Conservation (phyloP, 441 rosid genomes). For the Aleurites moluccanus region DNA sequence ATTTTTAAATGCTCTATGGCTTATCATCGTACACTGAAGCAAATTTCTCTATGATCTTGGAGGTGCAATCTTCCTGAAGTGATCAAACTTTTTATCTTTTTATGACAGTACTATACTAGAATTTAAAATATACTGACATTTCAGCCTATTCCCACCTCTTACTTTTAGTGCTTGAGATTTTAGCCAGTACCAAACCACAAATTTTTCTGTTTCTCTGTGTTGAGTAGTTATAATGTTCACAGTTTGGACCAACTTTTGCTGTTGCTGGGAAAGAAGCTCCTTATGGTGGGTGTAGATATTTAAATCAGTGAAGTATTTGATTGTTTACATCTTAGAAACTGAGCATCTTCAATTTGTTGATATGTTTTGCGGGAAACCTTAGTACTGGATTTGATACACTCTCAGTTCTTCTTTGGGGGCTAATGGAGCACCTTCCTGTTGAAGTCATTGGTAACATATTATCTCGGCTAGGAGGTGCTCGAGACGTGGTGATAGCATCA, state of each 20-base stretch:
- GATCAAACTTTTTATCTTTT: not conserved
- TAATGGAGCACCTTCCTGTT: conserved; percentile 50
- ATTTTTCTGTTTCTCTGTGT: not conserved
- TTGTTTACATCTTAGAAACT: not conserved
- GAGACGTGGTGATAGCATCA: conserved; percentile 69
- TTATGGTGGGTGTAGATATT: not conserved
- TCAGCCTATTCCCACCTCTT: not conserved
- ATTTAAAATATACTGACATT: not conserved
- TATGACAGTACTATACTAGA: not conserved
- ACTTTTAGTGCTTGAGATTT: not conserved
- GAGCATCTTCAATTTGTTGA: not conserved
- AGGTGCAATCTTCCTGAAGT: not conserved
- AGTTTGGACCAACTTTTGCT: conserved; percentile 15
- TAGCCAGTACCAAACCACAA: not conserved
- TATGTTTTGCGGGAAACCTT: not conserved
- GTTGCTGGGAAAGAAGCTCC: conserved; percentile 14
- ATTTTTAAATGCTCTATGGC: not conserved
- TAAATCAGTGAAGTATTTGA: conserved; percentile 3
- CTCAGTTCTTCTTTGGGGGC: conserved; percentile 1
- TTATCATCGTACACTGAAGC: not conserved
- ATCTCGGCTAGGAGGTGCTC: conserved; percentile 52
- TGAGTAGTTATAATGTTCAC: conserved; percentile 18
- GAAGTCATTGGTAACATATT: conserved; percentile 73
- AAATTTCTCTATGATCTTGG: not conserved
- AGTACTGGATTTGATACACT: not conserved